Base-by-base conservation (phyloP, 2,329 filamentous ascomycete genomes). In the Penicillium sp. region DNA sequence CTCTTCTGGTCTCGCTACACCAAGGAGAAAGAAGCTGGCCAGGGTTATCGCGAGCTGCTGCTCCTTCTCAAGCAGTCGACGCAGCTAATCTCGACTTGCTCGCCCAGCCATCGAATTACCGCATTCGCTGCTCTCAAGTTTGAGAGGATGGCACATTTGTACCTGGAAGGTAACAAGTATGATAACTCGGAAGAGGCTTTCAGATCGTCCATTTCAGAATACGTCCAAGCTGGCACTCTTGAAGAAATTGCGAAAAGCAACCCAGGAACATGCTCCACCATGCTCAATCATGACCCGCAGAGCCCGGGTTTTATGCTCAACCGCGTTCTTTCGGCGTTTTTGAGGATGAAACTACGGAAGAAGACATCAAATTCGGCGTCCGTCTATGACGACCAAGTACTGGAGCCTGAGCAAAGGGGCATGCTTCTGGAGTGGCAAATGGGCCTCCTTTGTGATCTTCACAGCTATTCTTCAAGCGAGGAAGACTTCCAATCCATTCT, bases 1-100 rank as follows among this genome's bases (percentile, higher is more conserved):
- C 62, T 79, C 4, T 80, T 77, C 60, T 82, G 80, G 80, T 76
- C 76, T 48, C 74, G 78, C 10, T 82, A 81, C 57, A 67, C 79
- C 22, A 76, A 78, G 57, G 74, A 76, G 49, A 78, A 76, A 52
- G 75, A 79, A 58, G 58, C 68, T 38, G 71, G 73, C 0, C 71
- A 72, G 58, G 62, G 67, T 2, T 66, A 71, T 55, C 67, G 67
- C 5, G 72, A 76, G 42, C 73, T 79, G n/a, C 49, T 78, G 5
- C 69, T 72, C 5, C 61, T 76, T 37, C 65, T 81, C 54, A 75
- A 76, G 49, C 73, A 76, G 39, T 81, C 79, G 22, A 75, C 78
- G 31, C 69, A 68, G 35, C 59, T 78, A 4, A 67, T 82, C 15
- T 68, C 72, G 11, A 63, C 62, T 22, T 76, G 76, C 45, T 68